Evolutionary conservation across 2,329 filamentous ascomycete genomes (phyloP), one percentile per base, ranked within the genome.

Genomic region (Hysterium pulicare): DNA sequence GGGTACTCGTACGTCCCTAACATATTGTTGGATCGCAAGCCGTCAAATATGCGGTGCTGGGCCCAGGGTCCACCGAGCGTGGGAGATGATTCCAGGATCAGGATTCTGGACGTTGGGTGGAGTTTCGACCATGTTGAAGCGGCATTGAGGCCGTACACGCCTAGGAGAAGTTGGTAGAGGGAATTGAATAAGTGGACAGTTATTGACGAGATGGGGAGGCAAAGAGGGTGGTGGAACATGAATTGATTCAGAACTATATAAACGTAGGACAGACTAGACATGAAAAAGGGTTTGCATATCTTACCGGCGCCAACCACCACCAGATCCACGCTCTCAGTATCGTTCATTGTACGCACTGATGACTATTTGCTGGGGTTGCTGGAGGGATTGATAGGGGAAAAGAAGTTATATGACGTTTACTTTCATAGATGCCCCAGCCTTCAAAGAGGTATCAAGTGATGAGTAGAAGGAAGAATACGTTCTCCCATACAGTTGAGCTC

Each of bases 101-200:
- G 45, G 2, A 74, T 42, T 4, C 66, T 58, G 17, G 64, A 54
- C 10, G 51, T 41, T 0, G 66, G 66, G 38, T 72, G 61, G 11
- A 68, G 50, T 34, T 71, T 61, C 43, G 70, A 70, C 44, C 71
- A 72, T 1, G 71, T 71, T 55, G 72, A 73, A 10, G 73, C 73
- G 4, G 68, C 63, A 33, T 67, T 68, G 21, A 49, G 43, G 11
- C 44, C 47, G 31, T 40, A 48, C 39, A 34, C 36, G 8, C 44
- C 44, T 46, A 13, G 24, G 7, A 13, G 24, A n/a, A n/a, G 24
- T 28, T 28, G 24, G 7, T 28, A 28, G 24, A 7, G 24, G 24
- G 24, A 13, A 13, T 28, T 13, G n/a, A n/a, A n/a, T n/a, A n/a
- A n/a, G n/a, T n/a, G n/a, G n/a, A 8, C 13, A 28, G 24, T 28